These are phyloP conservation scores for Aristolochia californica DNA, from an alignment of 164 flowering plant genomes.

Conservation along the genomic window DNA sequence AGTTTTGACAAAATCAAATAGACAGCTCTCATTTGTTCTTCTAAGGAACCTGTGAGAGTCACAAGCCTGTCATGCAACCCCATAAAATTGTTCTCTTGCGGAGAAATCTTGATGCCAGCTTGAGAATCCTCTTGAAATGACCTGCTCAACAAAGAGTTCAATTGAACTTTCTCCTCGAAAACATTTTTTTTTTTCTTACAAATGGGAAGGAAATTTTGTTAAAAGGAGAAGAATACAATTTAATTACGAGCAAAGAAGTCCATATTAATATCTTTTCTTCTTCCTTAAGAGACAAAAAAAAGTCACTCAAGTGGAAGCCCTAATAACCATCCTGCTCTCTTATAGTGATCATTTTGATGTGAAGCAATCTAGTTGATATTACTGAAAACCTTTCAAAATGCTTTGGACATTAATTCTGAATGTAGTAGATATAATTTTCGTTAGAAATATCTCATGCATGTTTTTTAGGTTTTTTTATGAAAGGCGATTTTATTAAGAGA, in stretches of 20 bases:
- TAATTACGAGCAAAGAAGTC: neutral
- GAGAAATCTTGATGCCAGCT: constrained; percentile 90
- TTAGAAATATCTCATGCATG: too few relatives aligned
- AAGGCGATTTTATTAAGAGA: too few relatives aligned
- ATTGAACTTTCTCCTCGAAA: neutral
- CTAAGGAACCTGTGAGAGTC: constrained; percentile 68
- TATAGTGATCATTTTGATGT: too few relatives aligned
- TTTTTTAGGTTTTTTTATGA: too few relatives aligned
- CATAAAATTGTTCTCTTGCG: constrained; percentile 59
- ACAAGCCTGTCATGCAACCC: constrained; percentile 87
- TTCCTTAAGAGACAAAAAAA: too few relatives aligned
- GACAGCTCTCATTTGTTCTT: constrained; percentile 77
- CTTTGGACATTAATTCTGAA: too few relatives aligned
- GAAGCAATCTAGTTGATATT: too few relatives aligned
- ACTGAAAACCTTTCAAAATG: too few relatives aligned
- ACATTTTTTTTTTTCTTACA: neutral
- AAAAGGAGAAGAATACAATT: neutral
- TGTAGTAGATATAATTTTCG: too few relatives aligned
- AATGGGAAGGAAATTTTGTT: neutral
- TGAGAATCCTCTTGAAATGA: constrained; percentile 88
- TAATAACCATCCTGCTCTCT: too few relatives aligned
- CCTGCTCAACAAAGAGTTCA: constrained; percentile 31
- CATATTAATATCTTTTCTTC: too few relatives aligned
- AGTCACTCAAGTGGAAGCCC: too few relatives aligned
- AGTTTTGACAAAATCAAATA: constrained; percentile 68